Evolutionary conservation across 2,329 filamentous ascomycete genomes (phyloP), one percentile per base, ranked within the genome.

Genomic region (Dactylellina haptotyla): DNA sequence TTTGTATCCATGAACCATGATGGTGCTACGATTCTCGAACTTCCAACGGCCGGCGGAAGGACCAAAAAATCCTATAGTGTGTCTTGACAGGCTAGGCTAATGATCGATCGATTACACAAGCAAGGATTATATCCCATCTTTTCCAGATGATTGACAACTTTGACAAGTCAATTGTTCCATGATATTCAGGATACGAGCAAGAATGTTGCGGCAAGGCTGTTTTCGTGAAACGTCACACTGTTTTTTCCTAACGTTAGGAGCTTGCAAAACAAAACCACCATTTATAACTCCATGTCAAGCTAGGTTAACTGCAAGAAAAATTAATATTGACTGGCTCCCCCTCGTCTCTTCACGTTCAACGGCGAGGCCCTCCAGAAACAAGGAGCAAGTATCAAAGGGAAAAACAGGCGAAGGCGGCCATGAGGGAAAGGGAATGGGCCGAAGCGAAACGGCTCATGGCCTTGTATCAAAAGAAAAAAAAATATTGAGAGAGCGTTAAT

Each of bases 221-320:
- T 72, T 65, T 65, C 14, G 67, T 72, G 59, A 48, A 72, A 72
- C 67, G 67, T 72, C 45, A 43, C 59, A 72, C 59, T 43, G 32
- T 39, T 32, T 32, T 39, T 48, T 61, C 45, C 43, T 71, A 46
- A 65, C 37, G 59, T 54, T 72, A 48, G 50, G 43, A n/a, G 39
- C 23, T n/a, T 37, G 26, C 26, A 37, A 8, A 34, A 26, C 12
- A 37, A 34, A 54, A 54, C 18, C 3, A 30, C 58, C 28, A 48
- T 32, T 41, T 59, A 59, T 51, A 45, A 53, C 39, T 9, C 23
- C 51, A 23, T 46, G 20, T 23, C n/a, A 41, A 41, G 12, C 18
- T n/a, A n/a, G n/a, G n/a, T 46, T 10, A 18, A 46, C 41, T 23
- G 4, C 16, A n/a, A n/a, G n/a, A n/a, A n/a, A 61, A 28, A 50